Conservation (phyloP, 2,329 filamentous ascomycete genomes). For the Dryadomyces quercivorus region DNA sequence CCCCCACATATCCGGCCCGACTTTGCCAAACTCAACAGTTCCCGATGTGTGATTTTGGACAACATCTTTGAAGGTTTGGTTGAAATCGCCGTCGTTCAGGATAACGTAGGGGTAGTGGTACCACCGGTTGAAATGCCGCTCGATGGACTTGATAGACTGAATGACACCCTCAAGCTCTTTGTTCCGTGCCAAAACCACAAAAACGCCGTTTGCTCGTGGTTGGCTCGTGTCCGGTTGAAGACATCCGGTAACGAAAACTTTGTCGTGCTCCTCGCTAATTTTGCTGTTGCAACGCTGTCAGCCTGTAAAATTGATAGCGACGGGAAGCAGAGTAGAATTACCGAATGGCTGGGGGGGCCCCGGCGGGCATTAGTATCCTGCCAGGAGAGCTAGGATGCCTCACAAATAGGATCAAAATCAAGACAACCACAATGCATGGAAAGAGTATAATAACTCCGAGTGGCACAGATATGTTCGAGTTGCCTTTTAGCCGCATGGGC, state of each 20-base stretch:
- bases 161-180: constrained; percentile 94
- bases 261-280: constrained; percentile 96
- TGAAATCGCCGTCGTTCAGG: constrained; percentile 94
- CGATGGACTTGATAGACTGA: constrained; percentile 93
- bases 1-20: constrained; percentile 84
- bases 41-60: constrained; percentile 84
- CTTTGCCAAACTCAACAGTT: constrained; percentile 85
- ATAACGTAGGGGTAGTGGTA: constrained; percentile 98
- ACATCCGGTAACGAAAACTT: constrained; percentile 88
- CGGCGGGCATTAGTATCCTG: constrained; percentile 75
- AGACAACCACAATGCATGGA: constrained; percentile 77
- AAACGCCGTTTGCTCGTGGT: constrained; percentile 83
- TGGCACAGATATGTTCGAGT: constrained; percentile 85
- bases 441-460: constrained; percentile 88
- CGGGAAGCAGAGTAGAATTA: constrained; percentile 30
- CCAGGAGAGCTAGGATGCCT: constrained; percentile 75
- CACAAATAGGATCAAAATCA: constrained; percentile 83
- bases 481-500: constrained; percentile 78
- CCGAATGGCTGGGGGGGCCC: constrained; percentile 82
- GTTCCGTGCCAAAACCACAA: constrained; percentile 90
- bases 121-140: constrained; percentile 98
- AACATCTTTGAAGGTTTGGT: constrained; percentile 81
- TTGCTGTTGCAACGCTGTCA: constrained; percentile 41
- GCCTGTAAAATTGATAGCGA: not conserved
- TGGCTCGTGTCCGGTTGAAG: constrained; percentile 65